These are phyloP conservation scores for Mychonastes homosphaera DNA, from an alignment of 139 green algal species.

Conservation along the genomic window DNA sequence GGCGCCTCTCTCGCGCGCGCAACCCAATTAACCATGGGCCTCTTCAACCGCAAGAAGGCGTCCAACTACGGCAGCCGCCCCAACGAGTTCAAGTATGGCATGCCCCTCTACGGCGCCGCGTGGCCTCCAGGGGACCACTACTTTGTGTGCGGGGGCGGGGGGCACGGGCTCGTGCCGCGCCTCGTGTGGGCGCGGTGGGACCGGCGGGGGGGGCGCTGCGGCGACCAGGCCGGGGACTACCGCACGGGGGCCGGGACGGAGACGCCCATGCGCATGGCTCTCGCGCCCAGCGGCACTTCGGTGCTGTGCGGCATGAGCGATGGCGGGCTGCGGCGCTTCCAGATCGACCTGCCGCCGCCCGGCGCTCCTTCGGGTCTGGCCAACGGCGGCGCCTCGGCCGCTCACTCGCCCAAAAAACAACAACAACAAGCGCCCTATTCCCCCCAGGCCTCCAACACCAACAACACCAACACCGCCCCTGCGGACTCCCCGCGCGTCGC, in stretches of 20 bases:
- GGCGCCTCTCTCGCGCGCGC: too few relatives aligned
- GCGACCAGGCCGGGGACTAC: constrained; percentile 20
- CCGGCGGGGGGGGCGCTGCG: constrained; percentile 7
- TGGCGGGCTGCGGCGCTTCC: constrained; percentile 16
- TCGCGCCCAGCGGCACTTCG: constrained; percentile 6
- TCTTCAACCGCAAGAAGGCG: too few relatives aligned
- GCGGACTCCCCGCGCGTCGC: background rate
- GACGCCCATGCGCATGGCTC: constrained; percentile 14
- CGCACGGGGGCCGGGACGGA: constrained; percentile 6
- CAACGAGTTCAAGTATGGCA: constrained; percentile 47
- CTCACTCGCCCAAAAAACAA: too few relatives aligned
- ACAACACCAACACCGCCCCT: background rate
- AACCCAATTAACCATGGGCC: too few relatives aligned
- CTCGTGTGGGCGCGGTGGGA: constrained; percentile 16
- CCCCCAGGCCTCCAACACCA: constrained; percentile 3
- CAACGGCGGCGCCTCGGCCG: too few relatives aligned
- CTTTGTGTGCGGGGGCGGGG: constrained; percentile 33
- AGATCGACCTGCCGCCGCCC: constrained; percentile 11
- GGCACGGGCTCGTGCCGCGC: constrained; percentile 11
- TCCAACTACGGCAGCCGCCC: constrained; percentile 5
- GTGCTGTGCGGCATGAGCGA: constrained; percentile 16
- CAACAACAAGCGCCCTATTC: too few relatives aligned
- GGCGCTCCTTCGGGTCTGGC: too few relatives aligned
- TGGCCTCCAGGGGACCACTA: constrained; percentile 35
- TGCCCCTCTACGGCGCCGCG: constrained; percentile 36